Percentiles rank a stretch among this genome's conserved stretches.
Conservation (phyloP, 306 rosid genomes). For the Quercus parvula region DNA sequence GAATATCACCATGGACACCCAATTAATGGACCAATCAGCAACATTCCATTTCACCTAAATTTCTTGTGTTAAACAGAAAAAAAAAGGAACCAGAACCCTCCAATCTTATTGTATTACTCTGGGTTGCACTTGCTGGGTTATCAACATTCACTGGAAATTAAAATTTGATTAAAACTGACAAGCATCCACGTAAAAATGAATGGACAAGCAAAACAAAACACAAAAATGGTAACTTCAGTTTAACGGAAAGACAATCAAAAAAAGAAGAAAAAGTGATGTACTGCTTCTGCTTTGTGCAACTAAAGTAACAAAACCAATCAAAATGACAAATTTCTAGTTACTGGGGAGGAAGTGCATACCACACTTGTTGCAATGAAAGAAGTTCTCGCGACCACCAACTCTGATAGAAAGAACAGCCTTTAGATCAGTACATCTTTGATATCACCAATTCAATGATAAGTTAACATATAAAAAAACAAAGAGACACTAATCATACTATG, state of each 20-base stretch:
- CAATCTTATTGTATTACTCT: neutral
- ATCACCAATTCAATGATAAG: slow-evolving; percentile 14
- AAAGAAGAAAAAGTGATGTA: neutral
- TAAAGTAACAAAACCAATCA: neutral
- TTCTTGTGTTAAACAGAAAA: neutral
- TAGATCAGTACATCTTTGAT: slow-evolving; percentile 21
- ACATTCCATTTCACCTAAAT: neutral
- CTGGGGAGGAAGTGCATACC: slow-evolving; percentile 50
- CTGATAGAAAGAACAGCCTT: slow-evolving; percentile 41
- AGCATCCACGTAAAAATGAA: neutral
- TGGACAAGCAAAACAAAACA: neutral
- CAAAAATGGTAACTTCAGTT: neutral
- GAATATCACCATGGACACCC: too few species aligned
- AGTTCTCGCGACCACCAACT: slow-evolving; percentile 81
- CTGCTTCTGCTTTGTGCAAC: neutral
- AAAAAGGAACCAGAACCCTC: neutral
- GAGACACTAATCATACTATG: neutral
- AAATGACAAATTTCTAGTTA: neutral
- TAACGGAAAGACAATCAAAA: neutral
- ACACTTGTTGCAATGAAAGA: slow-evolving; percentile 87
- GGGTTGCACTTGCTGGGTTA: neutral
- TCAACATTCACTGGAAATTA: neutral
- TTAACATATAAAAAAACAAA: neutral
- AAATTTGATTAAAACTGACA: neutral
- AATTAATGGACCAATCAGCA: neutral